Evolutionary conservation across 2,329 filamentous ascomycete species (phyloP).

Genomic region (Fusarium citri): DNA sequence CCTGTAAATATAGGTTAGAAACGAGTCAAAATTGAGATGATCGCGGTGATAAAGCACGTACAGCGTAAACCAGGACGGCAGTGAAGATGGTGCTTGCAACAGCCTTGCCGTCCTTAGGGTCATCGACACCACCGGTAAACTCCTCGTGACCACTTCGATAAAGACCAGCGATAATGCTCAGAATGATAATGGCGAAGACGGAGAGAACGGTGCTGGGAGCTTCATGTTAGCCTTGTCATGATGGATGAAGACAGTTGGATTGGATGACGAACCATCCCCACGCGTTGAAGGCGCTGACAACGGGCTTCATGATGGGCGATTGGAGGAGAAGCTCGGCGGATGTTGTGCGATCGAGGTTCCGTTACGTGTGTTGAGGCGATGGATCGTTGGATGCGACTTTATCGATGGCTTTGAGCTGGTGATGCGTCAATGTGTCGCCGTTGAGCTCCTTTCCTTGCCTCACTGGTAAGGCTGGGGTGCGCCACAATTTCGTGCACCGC

Average conservation of each 20-base stretch:
- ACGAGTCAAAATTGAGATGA: neutral
- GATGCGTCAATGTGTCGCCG: conserved; percentile 36
- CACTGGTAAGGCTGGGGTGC: conserved; percentile 42
- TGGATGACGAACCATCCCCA: conserved; percentile 83
- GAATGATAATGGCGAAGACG: conserved; percentile 72
- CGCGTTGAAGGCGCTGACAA: conserved; percentile 91
- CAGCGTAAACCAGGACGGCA: conserved; percentile 88
- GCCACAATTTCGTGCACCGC: conserved; percentile 32
- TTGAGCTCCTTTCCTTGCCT: conserved; percentile 45
- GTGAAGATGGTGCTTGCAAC: conserved; percentile 89
- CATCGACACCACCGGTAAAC: conserved; percentile 80
- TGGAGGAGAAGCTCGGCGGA: neutral
- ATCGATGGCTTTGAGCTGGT: conserved; percentile 37
- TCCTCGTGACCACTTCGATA: conserved; percentile 85
- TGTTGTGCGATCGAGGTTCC: neutral
- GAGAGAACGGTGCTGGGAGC: conserved; percentile 75
- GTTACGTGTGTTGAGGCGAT: conserved; percentile 7
- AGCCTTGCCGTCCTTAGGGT: conserved; percentile 77
- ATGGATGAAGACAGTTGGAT: conserved; percentile 16
- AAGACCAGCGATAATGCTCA: conserved; percentile 74
- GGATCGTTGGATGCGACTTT: conserved; percentile 28
- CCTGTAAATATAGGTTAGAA: conserved; percentile 60
- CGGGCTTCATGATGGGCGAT: conserved; percentile 82
- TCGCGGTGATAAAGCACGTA: conserved; percentile 62
- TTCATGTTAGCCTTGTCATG: conserved; percentile 43